These are phyloP conservation scores for Hirsutella rhossiliensis DNA, from an alignment of 2,329 filamentous ascomycete species.

Conservation along the genomic window DNA sequence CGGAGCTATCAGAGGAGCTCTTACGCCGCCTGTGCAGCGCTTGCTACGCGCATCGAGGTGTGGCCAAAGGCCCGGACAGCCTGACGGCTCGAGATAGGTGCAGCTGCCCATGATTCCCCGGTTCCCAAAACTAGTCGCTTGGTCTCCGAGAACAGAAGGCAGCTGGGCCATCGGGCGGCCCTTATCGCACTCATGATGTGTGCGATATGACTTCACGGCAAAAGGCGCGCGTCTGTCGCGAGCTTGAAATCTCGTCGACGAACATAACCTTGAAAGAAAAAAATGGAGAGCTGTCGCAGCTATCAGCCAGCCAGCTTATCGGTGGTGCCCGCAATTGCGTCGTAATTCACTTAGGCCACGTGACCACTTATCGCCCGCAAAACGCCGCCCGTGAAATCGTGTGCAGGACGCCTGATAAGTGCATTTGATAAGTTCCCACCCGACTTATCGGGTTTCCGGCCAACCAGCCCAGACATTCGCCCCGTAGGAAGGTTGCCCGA, in stretches of 20 bases:
- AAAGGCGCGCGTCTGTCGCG: background rate
- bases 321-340: too few species aligned
- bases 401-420: too few species aligned
- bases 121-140: slow-evolving; percentile 14
- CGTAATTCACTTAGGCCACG: too few species aligned
- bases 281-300: too few species aligned
- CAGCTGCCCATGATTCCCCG: slow-evolving; percentile 15
- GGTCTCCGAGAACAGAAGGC: slow-evolving; percentile 21
- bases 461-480: too few species aligned
- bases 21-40: slow-evolving; percentile 30
- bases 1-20: slow-evolving; percentile 3
- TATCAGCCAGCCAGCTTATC: too few species aligned
- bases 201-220: background rate
- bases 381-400: too few species aligned
- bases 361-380: too few species aligned
- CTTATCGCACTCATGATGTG: slow-evolving; percentile 26
- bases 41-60: slow-evolving; percentile 14
- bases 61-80: slow-evolving; percentile 20
- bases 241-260: background rate
- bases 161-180: slow-evolving; percentile 28
- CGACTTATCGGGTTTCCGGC: too few species aligned
- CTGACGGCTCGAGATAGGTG: slow-evolving; percentile 10
- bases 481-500: too few species aligned
- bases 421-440: too few species aligned
- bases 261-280: background rate